phyloP scores from a whole-genome alignment of 2,329 filamentous ascomycete species.

The Periconia sp. region DNA sequence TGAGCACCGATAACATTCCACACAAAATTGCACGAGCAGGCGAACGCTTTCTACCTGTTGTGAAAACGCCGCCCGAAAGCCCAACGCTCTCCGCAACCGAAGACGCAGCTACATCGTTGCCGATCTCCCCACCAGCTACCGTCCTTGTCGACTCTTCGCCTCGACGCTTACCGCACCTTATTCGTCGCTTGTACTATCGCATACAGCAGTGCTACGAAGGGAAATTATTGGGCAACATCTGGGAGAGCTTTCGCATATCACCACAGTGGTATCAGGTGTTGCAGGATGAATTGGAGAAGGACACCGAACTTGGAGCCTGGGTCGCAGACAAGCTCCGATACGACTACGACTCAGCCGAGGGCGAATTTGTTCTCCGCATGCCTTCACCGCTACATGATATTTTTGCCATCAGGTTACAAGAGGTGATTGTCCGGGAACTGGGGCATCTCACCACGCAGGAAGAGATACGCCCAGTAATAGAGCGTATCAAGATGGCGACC shows the following conservation, averaged over 20 bases:
- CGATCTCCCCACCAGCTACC: not conserved
- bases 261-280: not conserved
- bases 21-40: too few species aligned
- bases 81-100: too few species aligned
- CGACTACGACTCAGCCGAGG: not conserved
- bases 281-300: not conserved
- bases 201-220: not conserved
- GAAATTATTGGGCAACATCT: not conserved
- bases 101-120: too few species aligned
- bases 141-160: not conserved
- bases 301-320: not conserved
- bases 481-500: not conserved
- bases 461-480: not conserved
- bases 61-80: too few species aligned
- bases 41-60: too few species aligned
- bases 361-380: not conserved
- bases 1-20: too few species aligned
- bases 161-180: not conserved
- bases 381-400: not conserved
- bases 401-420: not conserved
- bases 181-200: not conserved
- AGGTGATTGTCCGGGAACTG: not conserved
- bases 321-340: not conserved
- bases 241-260: not conserved
- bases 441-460: not conserved